Base-by-base conservation (phyloP, 1,139 yeast genomes). In the Candida buenavistaensis region DNA sequence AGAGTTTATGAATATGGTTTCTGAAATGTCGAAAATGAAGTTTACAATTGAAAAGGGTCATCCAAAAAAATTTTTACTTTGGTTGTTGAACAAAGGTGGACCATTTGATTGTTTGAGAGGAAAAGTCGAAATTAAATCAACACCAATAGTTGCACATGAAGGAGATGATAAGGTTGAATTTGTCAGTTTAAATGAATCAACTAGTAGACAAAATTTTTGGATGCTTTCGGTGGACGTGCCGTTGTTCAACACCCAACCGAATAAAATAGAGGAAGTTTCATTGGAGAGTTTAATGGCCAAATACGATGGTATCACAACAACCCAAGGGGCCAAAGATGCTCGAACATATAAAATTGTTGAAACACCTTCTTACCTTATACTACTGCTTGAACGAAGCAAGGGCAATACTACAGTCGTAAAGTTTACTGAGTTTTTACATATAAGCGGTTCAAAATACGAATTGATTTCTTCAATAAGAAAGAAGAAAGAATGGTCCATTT, bases 341-440 rank as follows among this genome's bases (percentile, higher is more conserved):
- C 58, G 54, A 28, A 59, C 62, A 1, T 80, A 68, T 46, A 52
- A 62, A 17, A 48, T 84, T 13, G 28, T 51, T 7, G 35, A 38
- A 19, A 54, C 68, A 16, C 95, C 95, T 0, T 65, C 68, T 21
- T 74, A 62, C 41, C 52, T 86, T 17, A 56, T 80, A 2, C 48
- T 85, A 2, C 79, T 78, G 50, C 65, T 79, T 38, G 78, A 82
- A 41, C 65, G 92, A 37, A 51, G 48, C 20, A 58, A 64, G 37
- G 62, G 78, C 32, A 83, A 81, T 48, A 78, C 78, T 25, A 80
- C 85, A 0, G 74, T 84, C 20, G 85, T 86, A 3, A 79, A 74
- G 32, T 83, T 77, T 49, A 76, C 82, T 4, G 59, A 70, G 39
- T 27, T 26, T 11, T 30, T 35, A 32, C 19, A 16, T 7, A 9